Conservation (phyloP, 1,284 basidiomycete species). For the Amylostereum chailletii region DNA sequence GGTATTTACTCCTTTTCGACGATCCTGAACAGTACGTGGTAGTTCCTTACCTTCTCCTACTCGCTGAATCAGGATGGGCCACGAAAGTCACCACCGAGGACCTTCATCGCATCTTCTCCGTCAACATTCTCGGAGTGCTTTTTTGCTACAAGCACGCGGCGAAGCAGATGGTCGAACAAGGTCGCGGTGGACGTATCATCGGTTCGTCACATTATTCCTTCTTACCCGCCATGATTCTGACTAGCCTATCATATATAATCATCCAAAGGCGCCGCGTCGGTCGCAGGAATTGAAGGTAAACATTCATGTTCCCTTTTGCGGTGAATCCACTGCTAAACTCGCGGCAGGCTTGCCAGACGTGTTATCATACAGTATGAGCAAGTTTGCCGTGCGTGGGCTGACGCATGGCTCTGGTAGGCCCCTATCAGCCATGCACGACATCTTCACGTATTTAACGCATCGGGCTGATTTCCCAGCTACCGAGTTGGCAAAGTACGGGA, state of each 20-base stretch:
- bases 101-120: constrained; percentile 15
- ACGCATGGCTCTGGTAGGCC: constrained; percentile 14
- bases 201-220: constrained; percentile 19
- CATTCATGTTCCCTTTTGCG: not conserved
- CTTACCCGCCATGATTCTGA: constrained; percentile 13
- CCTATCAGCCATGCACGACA: not conserved
- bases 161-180: constrained; percentile 22
- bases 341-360: not conserved
- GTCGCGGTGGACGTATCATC: constrained; percentile 22
- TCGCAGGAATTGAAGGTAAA: constrained; percentile 15
- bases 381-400: constrained; percentile 21
- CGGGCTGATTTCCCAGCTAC: constrained; percentile 12
- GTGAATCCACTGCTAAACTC: constrained; percentile 3
- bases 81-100: constrained; percentile 11
- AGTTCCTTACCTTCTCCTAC: not conserved
- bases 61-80: not conserved
- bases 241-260: constrained; percentile 1
- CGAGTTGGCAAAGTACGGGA: constrained; percentile 19
- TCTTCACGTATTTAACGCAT: not conserved
- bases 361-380: constrained; percentile 14
- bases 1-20: constrained; percentile 8
- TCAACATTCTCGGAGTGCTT: constrained; percentile 22
- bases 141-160: constrained; percentile 24
- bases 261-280: constrained; percentile 11
- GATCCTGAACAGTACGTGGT: not conserved